phyloP scores from a whole-genome alignment of 306 rosid species.

The Nissolia schottii region DNA sequence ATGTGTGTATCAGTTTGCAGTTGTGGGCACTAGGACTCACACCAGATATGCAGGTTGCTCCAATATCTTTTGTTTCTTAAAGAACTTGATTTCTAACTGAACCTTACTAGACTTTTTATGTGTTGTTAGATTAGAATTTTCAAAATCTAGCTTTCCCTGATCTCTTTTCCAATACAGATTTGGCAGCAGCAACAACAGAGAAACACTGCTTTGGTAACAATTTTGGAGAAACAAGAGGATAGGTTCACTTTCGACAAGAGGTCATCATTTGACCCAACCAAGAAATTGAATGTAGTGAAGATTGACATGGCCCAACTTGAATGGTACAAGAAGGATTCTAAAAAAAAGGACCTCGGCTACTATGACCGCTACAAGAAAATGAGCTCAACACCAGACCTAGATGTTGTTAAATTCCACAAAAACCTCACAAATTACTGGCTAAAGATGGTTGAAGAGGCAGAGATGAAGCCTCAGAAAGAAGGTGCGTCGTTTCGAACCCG shows the following conservation, averaged over 20 bases:
- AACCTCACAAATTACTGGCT: constrained; percentile 46
- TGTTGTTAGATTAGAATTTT: neutral
- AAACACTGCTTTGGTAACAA: neutral
- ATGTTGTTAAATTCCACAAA: constrained; percentile 6
- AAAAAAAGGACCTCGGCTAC: constrained; percentile 31
- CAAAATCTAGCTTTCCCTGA: neutral
- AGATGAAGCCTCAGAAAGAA: constrained; percentile 46
- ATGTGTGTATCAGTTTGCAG: constrained; percentile 36
- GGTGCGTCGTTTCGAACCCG: constrained; percentile 13
- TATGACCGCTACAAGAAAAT: constrained; percentile 50
- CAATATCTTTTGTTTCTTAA: neutral
- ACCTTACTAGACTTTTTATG: neutral
- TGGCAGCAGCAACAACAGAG: constrained; percentile 13
- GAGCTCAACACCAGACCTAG: neutral
- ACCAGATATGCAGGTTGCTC: constrained; percentile 30
- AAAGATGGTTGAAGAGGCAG: constrained; percentile 40
- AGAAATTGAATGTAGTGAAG: constrained; percentile 34
- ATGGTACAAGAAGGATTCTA: constrained; percentile 51
- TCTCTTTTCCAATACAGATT: neutral
- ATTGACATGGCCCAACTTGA: constrained; percentile 49
- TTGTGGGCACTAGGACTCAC: constrained; percentile 35
- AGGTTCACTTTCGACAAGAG: neutral
- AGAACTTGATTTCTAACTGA: neutral
- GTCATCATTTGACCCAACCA: constrained; percentile 3
- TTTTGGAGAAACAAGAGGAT: neutral